These are phyloP conservation scores for Diaporthe sp. DNA, from an alignment of 2,329 filamentous ascomycete species.

Conservation along the genomic window DNA sequence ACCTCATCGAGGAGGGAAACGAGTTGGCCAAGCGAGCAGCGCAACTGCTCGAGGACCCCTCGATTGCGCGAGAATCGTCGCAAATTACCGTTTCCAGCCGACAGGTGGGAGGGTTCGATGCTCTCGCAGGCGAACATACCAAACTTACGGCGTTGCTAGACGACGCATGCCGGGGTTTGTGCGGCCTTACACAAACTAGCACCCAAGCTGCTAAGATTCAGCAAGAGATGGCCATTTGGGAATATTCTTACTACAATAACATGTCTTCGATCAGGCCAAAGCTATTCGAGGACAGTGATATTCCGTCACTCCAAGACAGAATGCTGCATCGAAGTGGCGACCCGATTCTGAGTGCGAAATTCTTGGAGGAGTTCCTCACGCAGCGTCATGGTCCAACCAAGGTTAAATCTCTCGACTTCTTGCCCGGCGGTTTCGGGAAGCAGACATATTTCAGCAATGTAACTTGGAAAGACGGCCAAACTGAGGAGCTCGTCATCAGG, in stretches of 20 bases:
- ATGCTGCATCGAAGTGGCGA: not conserved
- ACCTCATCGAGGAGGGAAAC: not conserved
- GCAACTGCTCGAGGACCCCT: not conserved
- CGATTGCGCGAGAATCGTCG: not conserved
- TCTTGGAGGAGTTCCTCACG: not conserved
- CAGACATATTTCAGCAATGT: not conserved
- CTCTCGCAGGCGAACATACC: not conserved
- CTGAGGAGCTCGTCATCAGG: too few relatives aligned
- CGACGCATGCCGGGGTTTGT: not conserved
- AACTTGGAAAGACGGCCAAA: too few relatives aligned
- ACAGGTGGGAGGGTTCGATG: not conserved
- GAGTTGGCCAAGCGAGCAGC: not conserved
- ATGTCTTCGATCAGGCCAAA: not conserved
- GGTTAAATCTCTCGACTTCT: not conserved
- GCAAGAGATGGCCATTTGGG: not conserved
- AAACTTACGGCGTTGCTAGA: not conserved
- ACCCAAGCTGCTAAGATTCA: not conserved
- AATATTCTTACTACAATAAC: not conserved
- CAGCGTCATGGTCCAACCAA: not conserved
- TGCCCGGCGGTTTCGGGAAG: not conserved
- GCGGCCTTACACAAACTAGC: not conserved
- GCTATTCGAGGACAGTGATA: not conserved
- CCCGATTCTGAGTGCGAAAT: not conserved
- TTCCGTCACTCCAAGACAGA: not conserved
- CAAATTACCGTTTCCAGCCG: not conserved